Conservation (phyloP, 305 asterid species). For the Ilex paraguariensis region DNA sequence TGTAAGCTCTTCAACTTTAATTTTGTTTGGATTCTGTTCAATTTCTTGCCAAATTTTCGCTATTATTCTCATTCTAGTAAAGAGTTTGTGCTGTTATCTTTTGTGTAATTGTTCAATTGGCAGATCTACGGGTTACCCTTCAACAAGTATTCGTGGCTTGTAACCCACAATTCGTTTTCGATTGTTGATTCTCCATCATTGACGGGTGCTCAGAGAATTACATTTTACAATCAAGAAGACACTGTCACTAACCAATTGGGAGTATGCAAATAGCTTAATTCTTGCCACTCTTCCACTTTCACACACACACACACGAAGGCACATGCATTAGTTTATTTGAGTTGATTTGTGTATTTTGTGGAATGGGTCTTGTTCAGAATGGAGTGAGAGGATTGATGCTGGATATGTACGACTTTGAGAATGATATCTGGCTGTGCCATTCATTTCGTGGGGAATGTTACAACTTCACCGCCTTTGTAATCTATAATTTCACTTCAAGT, state of each 20-base stretch:
- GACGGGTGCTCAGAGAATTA: constrained; percentile 77
- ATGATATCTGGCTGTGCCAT: constrained; percentile 97
- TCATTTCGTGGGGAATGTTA: constrained; percentile 90
- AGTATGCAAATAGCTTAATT: constrained; percentile 31
- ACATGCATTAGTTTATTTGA: background rate
- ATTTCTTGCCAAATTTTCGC: background rate
- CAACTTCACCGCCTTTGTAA: constrained; percentile 96
- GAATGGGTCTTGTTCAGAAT: constrained; percentile 48
- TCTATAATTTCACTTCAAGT: constrained; percentile 14
- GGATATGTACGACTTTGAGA: constrained; percentile 97
- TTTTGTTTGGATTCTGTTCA: background rate
- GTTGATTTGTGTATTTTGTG: background rate
- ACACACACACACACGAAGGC: background rate
- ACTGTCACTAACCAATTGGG: constrained; percentile 85
- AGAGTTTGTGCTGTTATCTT: constrained; percentile 8
- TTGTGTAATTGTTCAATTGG: constrained; percentile 6
- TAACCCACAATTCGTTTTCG: constrained; percentile 92
- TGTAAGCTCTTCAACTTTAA: constrained; percentile 28
- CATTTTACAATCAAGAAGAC: constrained; percentile 95
- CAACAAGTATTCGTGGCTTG: constrained; percentile 93
- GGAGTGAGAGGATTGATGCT: constrained; percentile 99
- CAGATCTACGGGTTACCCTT: constrained; percentile 86
- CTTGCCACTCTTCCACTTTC: background rate
- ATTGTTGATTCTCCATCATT: constrained; percentile 76
- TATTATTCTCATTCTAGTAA: background rate